Evolutionary conservation across 495 filamentous ascomycete genomes (phyloP), one percentile per base, ranked within the genome.

Genomic region (Trichocladium antarcticum): DNA sequence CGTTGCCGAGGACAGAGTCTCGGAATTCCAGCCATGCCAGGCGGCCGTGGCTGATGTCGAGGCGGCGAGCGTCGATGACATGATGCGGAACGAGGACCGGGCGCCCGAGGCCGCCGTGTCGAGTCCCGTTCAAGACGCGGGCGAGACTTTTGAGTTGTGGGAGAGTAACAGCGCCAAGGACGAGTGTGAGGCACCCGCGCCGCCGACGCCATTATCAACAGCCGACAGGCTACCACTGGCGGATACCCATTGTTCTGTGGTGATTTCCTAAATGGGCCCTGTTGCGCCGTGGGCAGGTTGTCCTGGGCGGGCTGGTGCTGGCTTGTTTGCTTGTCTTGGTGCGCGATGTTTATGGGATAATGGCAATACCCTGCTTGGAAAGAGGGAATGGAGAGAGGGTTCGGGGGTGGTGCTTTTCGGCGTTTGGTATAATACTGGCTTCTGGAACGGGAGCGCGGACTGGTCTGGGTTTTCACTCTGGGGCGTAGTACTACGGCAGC

Each of bases 161-260:
- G 80, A 83, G 65, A 82, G 77, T 58, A 73, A 66, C 32, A 80
- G 74, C 54, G 72, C 75, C 16, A 76, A 75, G 45, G 78, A 74
- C 34, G 76, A 71, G 42, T 49, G 50, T 10, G 63, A 63, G 27
- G 52, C 50, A 7, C 52, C 57, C 1, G 29, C 60, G 2, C 62
- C 63, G 19, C 61, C 61, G 0, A 43, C 40, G 0, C 58, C 56
- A 5, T 17, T 44, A 15, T n/a, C 44, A 16, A 38, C 24, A 0
- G 35, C 49, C 7, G 54, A 38, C 10, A 45, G 49, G 14, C n/a
- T 17, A 3, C 19, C 32, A 2, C 43, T 44, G 38, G 20, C 40
- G 12, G 32, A n/a, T 1, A 31, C 6, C 21, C 8, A 21, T 27
- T 19, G 29, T 46, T 27, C 8, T 27, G 24, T 27, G 24, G 24